These are phyloP conservation scores for Colletotrichum graminicola DNA, from an alignment of 2,329 filamentous ascomycete species.

Conservation along the genomic window DNA sequence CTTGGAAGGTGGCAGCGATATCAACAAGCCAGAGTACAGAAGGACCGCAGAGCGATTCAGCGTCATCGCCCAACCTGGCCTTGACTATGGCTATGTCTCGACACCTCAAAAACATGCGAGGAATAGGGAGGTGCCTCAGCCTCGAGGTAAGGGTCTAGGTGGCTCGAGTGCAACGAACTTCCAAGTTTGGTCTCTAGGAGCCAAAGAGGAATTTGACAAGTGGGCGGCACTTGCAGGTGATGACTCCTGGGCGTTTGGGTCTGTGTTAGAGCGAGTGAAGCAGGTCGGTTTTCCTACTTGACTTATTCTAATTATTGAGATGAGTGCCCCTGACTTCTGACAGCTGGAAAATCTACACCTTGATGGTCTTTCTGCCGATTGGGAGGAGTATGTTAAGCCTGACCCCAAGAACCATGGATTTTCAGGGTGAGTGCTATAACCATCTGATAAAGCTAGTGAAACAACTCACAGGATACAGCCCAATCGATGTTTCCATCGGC, in stretches of 20 bases:
- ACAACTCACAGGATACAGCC: background rate
- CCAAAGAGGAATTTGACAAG: slow-evolving; percentile 71
- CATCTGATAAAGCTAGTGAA: background rate
- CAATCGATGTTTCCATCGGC: slow-evolving; percentile 29
- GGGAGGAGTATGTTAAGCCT: slow-evolving; percentile 30
- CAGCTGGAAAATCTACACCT: slow-evolving; percentile 30
- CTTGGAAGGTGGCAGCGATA: slow-evolving; percentile 68
- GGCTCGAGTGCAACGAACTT: slow-evolving; percentile 68
- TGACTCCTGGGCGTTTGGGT: slow-evolving; percentile 54
- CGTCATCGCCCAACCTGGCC: slow-evolving; percentile 60
- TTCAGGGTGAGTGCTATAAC: slow-evolving; percentile 6
- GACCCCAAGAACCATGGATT: slow-evolving; percentile 19
- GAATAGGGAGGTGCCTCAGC: slow-evolving; percentile 60
- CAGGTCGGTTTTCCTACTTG: background rate
- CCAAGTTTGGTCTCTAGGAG: slow-evolving; percentile 65
- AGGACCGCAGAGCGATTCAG: slow-evolving; percentile 64
- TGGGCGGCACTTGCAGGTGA: slow-evolving; percentile 70
- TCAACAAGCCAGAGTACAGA: slow-evolving; percentile 61
- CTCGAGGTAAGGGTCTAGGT: slow-evolving; percentile 64
- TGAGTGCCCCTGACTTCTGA: background rate
- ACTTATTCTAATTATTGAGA: background rate
- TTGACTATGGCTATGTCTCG: slow-evolving; percentile 68
- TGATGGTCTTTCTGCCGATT: slow-evolving; percentile 12
- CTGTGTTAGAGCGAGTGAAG: slow-evolving; percentile 15
- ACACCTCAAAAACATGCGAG: slow-evolving; percentile 58